These are phyloP conservation scores for Eucalyptus melliodora DNA, from an alignment of 345 rosid species.

Conservation along the genomic window DNA sequence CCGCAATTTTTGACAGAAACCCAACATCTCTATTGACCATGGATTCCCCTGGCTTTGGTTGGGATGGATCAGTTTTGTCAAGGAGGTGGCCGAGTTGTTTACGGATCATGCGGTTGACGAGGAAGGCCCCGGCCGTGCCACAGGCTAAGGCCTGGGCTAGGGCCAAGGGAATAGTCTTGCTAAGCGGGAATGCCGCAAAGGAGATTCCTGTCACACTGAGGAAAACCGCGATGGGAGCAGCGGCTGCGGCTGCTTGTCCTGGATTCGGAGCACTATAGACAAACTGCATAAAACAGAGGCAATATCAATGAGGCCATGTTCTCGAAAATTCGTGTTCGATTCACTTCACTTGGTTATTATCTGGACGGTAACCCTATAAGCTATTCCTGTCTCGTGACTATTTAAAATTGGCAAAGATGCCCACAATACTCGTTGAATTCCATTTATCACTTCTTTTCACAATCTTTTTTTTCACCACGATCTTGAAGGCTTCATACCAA, in stretches of 20 bases:
- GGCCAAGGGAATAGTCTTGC: slow-evolving; percentile 42
- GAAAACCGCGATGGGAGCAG: slow-evolving; percentile 79
- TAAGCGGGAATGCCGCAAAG: slow-evolving; percentile 76
- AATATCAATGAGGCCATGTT: neutral
- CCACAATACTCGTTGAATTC: neutral
- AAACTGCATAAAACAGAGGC: slow-evolving; percentile 33
- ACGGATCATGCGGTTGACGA: slow-evolving; percentile 46
- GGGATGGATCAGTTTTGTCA: slow-evolving; percentile 20
- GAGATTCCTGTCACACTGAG: slow-evolving; percentile 74
- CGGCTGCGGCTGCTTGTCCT: slow-evolving; percentile 83
- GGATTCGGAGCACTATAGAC: slow-evolving; percentile 94
- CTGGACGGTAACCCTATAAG: neutral
- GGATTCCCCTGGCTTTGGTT: slow-evolving; percentile 12
- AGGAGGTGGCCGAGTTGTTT: slow-evolving; percentile 84
- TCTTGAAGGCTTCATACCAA: neutral
- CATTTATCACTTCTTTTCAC: neutral
- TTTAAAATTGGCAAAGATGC: neutral
- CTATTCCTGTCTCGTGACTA: neutral
- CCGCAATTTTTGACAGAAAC: slow-evolving; percentile 70
- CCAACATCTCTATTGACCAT: slow-evolving; percentile 27
- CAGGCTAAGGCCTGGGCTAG: slow-evolving; percentile 62
- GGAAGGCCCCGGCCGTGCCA: slow-evolving; percentile 72
- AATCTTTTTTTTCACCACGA: neutral
- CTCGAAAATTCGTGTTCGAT: neutral
- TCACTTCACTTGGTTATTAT: neutral